Base-by-base conservation (phyloP, 2,329 filamentous ascomycete species). In the Phoma herbarum region DNA sequence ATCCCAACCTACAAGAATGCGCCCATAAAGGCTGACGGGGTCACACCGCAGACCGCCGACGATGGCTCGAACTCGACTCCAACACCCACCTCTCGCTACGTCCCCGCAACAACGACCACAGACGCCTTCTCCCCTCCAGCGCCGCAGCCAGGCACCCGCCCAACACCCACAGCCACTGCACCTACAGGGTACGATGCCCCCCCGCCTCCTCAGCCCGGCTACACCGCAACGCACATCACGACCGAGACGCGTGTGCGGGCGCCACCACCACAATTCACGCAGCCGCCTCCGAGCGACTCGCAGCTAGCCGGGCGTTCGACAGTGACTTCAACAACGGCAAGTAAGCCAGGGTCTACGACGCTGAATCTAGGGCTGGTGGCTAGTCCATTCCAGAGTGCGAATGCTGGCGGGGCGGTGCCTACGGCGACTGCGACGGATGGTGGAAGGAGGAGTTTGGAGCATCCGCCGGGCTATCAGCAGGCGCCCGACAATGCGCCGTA, bases 381-480 rank as follows among this genome's bases (percentile, higher is more conserved):
- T 57, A 68, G 74, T 59, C 65, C 69, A 22, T 70, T 61, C 35
- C 71, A 73, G 52, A 59, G 52, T 5, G 64, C 64, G 29, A 62
- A 75, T 54, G 23, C 63, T 9, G 64, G 62, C 8, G 69, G 64
- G 23, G 67, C 59, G 23, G 62, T 61, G 44, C 60, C 52, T 29
- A 59, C 64, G 22, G 53, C 60, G 28, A 52, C 29, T 5, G 58
- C 56, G 11, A 25, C 18, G 5, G 60, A 49, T 23, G 49, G 49
- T 20, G 63, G 23, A 39, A 61, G 60, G 61, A 67, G 37, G 35
- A 73, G 65, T 61, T 62, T 78, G 35, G 75, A 78, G 58, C 79
- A 82, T 60, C 82, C 82, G 22, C 78, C 81, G 0, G 80, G 81
- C 12, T 84, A 84, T 66, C 68, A 77, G 52, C 82, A 84, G 61